Conservation (phyloP, 2,329 filamentous ascomycete species). For the Cladophialophora psammophila region DNA sequence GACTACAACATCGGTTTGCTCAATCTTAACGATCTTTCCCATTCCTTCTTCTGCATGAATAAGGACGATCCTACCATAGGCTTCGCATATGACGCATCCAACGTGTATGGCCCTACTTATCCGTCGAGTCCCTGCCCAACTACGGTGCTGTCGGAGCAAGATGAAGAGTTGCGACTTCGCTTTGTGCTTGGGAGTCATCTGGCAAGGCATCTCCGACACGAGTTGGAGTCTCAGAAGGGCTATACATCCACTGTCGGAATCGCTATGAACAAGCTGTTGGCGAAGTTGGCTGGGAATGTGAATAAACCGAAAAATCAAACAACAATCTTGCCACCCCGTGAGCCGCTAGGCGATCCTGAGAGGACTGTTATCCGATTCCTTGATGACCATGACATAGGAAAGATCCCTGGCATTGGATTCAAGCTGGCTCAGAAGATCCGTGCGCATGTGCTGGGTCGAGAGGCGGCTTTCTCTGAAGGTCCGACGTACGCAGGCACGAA, state of each 20-base stretch:
- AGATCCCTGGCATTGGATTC: constrained; percentile 84
- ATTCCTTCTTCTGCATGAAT: constrained; percentile 83
- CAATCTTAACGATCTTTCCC: constrained; percentile 67
- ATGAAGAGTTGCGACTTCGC: constrained; percentile 60
- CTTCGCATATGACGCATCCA: constrained; percentile 77
- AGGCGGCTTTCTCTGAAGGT: constrained; percentile 53
- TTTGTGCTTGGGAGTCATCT: constrained; percentile 82
- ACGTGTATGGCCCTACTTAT: constrained; percentile 69
- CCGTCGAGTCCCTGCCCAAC: constrained; percentile 44
- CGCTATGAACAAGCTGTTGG: constrained; percentile 83
- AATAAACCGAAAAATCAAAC: constrained; percentile 92
- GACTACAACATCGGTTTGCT: constrained; percentile 79
- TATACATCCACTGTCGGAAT: constrained; percentile 90
- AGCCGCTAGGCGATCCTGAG: constrained; percentile 41
- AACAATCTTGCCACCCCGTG: constrained; percentile 73
- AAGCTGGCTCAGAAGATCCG: constrained; percentile 76
- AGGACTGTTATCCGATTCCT: constrained; percentile 73
- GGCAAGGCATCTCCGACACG: constrained; percentile 73
- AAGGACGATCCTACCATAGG: constrained; percentile 77
- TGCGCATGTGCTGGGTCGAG: constrained; percentile 62
- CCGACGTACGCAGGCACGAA: constrained; percentile 59
- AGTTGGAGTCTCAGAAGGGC: constrained; percentile 76
- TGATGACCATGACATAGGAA: constrained; percentile 76
- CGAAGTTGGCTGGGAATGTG: constrained; percentile 82
- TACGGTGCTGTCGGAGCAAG: constrained; percentile 28